Conservation (phyloP, 1,284 basidiomycete genomes). For the Melampsora allii-populina region DNA sequence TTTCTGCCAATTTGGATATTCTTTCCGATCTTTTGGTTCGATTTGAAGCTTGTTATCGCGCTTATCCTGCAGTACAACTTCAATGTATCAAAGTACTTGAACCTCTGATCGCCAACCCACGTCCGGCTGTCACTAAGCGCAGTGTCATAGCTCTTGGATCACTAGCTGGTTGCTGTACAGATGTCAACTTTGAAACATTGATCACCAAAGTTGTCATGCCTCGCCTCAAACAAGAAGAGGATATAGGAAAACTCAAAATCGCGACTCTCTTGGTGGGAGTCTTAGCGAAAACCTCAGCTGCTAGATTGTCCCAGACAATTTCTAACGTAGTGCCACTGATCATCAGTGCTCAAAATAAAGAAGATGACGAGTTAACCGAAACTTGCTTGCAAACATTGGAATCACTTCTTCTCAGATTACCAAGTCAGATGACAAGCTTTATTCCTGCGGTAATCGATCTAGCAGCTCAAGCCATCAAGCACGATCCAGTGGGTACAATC, state of each 20-base stretch:
- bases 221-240: conserved; percentile 56
- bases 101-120: conserved; percentile 68
- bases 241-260: conserved; percentile 16
- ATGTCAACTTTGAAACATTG: conserved; percentile 61
- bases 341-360: conserved; percentile 63
- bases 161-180: conserved; percentile 63
- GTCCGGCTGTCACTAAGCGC: conserved; percentile 82
- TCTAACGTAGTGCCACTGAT: conserved; percentile 63
- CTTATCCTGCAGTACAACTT: conserved; percentile 53
- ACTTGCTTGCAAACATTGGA: conserved; percentile 77
- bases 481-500: conserved; percentile 72
- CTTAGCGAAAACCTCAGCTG: conserved; percentile 28
- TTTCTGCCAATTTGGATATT: conserved; percentile 84
- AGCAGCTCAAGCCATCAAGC: conserved; percentile 75
- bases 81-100: conserved; percentile 69
- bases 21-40: conserved; percentile 84
- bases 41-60: conserved; percentile 61
- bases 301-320: conserved; percentile 57
- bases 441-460: conserved; percentile 66
- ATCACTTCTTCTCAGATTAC: conserved; percentile 74
- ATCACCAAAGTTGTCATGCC: conserved; percentile 63
- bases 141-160: conserved; percentile 71
- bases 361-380: conserved; percentile 77
- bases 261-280: conserved; percentile 23
- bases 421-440: conserved; percentile 72